Conservation (phyloP, 163 green algal species). For the Dunaliella salina region DNA sequence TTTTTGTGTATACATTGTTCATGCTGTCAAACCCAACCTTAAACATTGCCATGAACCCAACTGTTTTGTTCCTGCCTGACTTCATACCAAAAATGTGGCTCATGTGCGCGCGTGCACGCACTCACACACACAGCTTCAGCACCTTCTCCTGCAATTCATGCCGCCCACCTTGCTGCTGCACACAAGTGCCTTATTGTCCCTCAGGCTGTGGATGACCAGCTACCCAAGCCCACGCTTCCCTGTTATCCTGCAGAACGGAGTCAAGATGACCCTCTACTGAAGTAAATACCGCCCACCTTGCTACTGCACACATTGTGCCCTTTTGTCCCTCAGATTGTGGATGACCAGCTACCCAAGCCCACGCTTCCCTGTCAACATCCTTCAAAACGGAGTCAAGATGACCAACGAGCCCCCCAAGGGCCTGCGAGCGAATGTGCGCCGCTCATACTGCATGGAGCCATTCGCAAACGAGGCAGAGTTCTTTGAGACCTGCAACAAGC, state of each 20-base stretch:
- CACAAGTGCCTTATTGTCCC: background rate
- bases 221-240: slow-evolving; percentile 69
- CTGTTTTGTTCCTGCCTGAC: too few relatives aligned
- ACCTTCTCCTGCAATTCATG: slow-evolving; percentile 18
- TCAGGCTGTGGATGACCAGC: slow-evolving; percentile 71
- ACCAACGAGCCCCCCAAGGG: slow-evolving; percentile 73
- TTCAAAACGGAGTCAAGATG: slow-evolving; percentile 78
- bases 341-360: slow-evolving; percentile 69
- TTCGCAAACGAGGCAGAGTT: slow-evolving; percentile 58
- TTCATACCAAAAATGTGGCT: too few relatives aligned
- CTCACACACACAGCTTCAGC: too few relatives aligned
- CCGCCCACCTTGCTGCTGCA: too few relatives aligned
- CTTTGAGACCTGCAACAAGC: slow-evolving; percentile 63
- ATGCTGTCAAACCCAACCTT: too few relatives aligned
- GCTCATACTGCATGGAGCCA: slow-evolving; percentile 67
- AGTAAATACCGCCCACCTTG: too few relatives aligned
- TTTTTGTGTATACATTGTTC: too few relatives aligned
- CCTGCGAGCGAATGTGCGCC: slow-evolving; percentile 71
- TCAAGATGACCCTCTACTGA: slow-evolving; percentile 84
- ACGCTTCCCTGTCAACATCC: slow-evolving; percentile 73
- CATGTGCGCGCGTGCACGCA: too few relatives aligned
- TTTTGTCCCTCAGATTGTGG: slow-evolving; percentile 49
- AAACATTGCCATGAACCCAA: too few relatives aligned
- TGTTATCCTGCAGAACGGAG: slow-evolving; percentile 67
- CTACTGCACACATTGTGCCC: too few relatives aligned